Evolutionary conservation across 1,139 yeast genomes (phyloP), one percentile per base, ranked within the genome.

Genomic region (Saccharomyces hybrid): DNA sequence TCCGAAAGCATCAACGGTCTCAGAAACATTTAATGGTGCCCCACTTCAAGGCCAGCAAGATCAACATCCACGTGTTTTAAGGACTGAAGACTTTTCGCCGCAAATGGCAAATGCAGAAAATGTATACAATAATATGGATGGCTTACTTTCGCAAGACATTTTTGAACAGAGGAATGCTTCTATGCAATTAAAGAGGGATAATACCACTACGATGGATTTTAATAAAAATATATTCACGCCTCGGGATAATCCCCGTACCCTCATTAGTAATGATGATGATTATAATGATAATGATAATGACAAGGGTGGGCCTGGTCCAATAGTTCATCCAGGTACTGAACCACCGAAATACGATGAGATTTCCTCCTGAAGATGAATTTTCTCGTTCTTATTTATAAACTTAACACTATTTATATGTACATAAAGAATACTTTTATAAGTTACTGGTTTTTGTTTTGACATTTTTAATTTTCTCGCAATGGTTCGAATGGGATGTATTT

Each of bases 281-380:
- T 8, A 16, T 38, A 38, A 38, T 38, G 42, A 38, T 16, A 20
- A 20, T 9, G 20, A 38, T 16, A 20, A 38, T 38, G 44, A 38
- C 3, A 38, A 5, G 8, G 44, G 3, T 1, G 44, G 44, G n/a
- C 44, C 44, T 38, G 25, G 44, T 38, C 11, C 26, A 38, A 38
- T 38, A 11, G 11, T 27, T 7, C 20, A 26, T 9, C 46, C 31
- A 4, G 27, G 32, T 9, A 31, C 50, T 31, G 60, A 57, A 14
- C 64, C 65, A 23, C 67, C 67, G 3, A 55, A 57, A n/a, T 64
- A 64, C 51, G 62, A 62, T 26, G 65, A 60, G 23, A 55, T 58
- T 7, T 53, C 59, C 11, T 57, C 59, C 5, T 46, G 11, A 20
- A 9, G 44, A 2, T 13, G 6, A 16, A 4, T 13, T 16, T 16